Evolutionary conservation across 2,329 filamentous ascomycete species (phyloP), one percentile per base, ranked within the genome.

Genomic region (Pseudomassariella vexata): DNA sequence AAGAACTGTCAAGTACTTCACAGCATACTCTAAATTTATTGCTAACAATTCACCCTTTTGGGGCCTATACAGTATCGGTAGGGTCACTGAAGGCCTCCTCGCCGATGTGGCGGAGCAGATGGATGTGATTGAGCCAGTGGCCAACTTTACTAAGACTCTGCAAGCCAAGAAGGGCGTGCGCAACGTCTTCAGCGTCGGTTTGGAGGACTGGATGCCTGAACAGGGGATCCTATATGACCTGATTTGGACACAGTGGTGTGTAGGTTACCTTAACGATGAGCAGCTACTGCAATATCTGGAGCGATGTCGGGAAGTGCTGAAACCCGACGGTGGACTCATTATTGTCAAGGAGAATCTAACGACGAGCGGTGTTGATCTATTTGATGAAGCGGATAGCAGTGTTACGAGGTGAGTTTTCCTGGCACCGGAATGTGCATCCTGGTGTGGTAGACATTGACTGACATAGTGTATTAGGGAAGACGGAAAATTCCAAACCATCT

Each of bases 241-340:
- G 27, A 78, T 95, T 39, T 95, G 86, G 85, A 82, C 76, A 32
- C 89, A 95, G 57, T 95, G 89, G 88, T 95, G 88, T 56, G 59
- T 90, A 6, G 83, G 85, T 16, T 82, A 95, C 55, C 63, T 95
- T 34, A 87, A 75, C 1, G 87, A 95, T 52, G 59, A 58, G 6
- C 78, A 94, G 53, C 53, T 95, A 4, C 65, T 83, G 1, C 62
- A 62, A 3, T 94, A 81, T 48, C 58, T 95, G 11, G 46, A 61
- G 35, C 66, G 75, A 17, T 85, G 85, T 52, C 70, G 68, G 28
- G 45, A 56, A 0, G 56, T 49, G 18, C 44, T 66, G 19, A 52
- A 48, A 10, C 45, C 52, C 6, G 48, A 42, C 8, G 58, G 55
- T 16, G 74, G 73, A 3, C 62, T 76, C 48, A 75, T 90, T 11